Evolutionary conservation across 306 rosid genomes (phyloP).

Genomic region (Malus sieversii): DNA sequence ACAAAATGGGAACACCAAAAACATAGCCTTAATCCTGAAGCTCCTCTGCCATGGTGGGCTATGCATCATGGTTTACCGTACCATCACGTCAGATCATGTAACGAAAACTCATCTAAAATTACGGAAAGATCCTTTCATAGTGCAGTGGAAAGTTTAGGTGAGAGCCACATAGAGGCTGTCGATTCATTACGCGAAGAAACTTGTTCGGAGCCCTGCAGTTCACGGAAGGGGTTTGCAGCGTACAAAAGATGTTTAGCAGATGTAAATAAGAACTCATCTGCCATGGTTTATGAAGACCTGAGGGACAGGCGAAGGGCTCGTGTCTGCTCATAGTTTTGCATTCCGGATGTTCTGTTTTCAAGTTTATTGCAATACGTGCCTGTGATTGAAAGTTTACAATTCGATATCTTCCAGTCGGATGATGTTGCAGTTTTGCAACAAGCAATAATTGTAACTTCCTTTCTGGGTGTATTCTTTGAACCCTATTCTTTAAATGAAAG

Average conservation of each 20-base stretch:
- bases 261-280: conserved; percentile 42
- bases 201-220: conserved; percentile 20
- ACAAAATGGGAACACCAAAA: conserved; percentile 6
- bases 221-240: conserved; percentile 65
- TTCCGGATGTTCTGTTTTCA: not conserved
- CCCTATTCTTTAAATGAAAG: not conserved
- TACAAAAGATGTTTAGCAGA: conserved; percentile 78
- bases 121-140: conserved; percentile 43
- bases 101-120: conserved; percentile 19
- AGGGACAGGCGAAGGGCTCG: conserved; percentile 69
- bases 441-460: not conserved
- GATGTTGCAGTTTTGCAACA: not conserved
- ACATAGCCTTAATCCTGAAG: conserved; percentile 8
- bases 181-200: conserved; percentile 29
- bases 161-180: conserved; percentile 33
- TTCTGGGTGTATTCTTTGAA: not conserved
- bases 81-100: conserved; percentile 16
- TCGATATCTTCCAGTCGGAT: not conserved
- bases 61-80: conserved; percentile 35
- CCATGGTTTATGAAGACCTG: conserved; percentile 31
- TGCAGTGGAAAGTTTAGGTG: conserved; percentile 23
- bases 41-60: conserved; percentile 39
- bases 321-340: conserved; percentile 45
- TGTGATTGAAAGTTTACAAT: not conserved
- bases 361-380: not conserved